Conservation (phyloP, 345 rosid species). For the Eucalyptus marginata region DNA sequence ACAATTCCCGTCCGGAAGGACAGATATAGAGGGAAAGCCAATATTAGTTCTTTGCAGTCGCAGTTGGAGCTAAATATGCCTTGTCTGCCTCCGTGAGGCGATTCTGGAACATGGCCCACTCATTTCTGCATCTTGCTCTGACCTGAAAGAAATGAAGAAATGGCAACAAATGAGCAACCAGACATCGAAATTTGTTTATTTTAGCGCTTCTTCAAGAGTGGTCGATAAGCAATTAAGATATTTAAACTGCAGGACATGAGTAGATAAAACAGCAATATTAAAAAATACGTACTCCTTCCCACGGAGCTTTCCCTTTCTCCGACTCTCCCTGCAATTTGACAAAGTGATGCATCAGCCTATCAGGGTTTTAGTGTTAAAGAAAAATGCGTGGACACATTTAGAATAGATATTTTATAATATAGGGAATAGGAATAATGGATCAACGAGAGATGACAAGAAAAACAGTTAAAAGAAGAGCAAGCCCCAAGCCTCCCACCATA, state of each 20-base stretch:
- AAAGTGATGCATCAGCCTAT: not conserved
- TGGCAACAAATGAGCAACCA: not conserved
- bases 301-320: constrained; percentile 59
- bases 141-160: constrained; percentile 29
- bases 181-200: not conserved
- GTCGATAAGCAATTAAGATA: not conserved
- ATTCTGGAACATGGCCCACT: constrained; percentile 73
- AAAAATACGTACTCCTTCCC: constrained; percentile 67
- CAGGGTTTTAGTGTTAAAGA: not conserved
- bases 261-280: not conserved
- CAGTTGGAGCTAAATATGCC: constrained; percentile 22
- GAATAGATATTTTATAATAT: not conserved
- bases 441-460: not conserved
- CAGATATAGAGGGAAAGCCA: not conserved
- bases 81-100: constrained; percentile 62
- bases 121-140: constrained; percentile 63
- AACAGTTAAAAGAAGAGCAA: not conserved
- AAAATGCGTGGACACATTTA: not conserved
- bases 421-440: not conserved
- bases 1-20: not conserved
- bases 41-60: constrained; percentile 8
- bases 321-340: constrained; percentile 45
- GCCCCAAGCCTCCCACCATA: not conserved
- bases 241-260: not conserved
- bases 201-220: not conserved